Base-by-base conservation (phyloP, 2,329 filamentous ascomycete species). In the Stagonosporopsis vannaccii region DNA sequence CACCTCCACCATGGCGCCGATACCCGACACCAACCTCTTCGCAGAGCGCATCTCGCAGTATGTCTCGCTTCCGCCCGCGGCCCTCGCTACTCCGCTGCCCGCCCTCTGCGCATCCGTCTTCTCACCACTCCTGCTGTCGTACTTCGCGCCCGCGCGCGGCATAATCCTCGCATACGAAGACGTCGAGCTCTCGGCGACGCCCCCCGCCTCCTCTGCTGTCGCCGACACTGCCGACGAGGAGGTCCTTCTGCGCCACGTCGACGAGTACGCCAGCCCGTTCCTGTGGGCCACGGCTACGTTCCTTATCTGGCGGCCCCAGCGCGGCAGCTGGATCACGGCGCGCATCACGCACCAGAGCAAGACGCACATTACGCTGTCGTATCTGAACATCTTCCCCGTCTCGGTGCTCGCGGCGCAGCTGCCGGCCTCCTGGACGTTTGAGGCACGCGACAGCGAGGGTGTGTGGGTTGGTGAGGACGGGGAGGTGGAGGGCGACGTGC, bases 341-440 rank as follows among this genome's bases (percentile, higher is more conserved):
- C 88, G 84, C 64, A 85, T 97, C 52, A 95, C 94, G 68, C 81
- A 97, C 26, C 91, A 96, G 72, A 94, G 90, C 43, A 91, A 95
- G 66, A 92, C 91, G 6, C 92, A 97, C 71, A 83, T 99, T 6
- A 93, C 94, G 19, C 85, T 97, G 2, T 87, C 96, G 11, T 95
- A 92, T 74, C 93, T 92, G 78, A 94, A 94, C 75, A 86, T 92
- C 63, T 98, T 98, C 82, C 96, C 95, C 65, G 91, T 94, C 1
- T 91, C 89, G 39, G 90, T 99, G 57, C 90, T 94, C 67, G 83
- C 88, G 20, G 85, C 85, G 58, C 83, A 91, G 32, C 80, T 99
- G 15, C 95, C 95, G 0, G 76, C 79, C 13, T 84, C 85, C 22
- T 99, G 94, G 95, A 86, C 81, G 59, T 98, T 92, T 89, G 72